Conservation (phyloP, 345 rosid genomes). For the Arabidopsis thaliana region DNA sequence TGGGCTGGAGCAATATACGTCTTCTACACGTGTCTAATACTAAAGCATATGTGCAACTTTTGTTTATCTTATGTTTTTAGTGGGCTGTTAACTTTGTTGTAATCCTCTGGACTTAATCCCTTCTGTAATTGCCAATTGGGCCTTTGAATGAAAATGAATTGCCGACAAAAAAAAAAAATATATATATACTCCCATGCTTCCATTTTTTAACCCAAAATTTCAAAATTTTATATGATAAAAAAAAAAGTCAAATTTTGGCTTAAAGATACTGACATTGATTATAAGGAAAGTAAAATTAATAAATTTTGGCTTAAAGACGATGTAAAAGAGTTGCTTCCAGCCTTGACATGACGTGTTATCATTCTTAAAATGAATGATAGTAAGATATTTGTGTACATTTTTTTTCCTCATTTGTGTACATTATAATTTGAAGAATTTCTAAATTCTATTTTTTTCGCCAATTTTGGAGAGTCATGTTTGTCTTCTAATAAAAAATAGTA, state of each 20-base stretch:
- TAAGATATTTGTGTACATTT: not conserved
- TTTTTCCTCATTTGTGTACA: not conserved
- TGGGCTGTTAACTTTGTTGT: too few species aligned
- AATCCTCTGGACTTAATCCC: too few species aligned
- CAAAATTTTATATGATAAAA: not conserved
- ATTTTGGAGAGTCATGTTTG: conserved; percentile 16
- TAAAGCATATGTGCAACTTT: too few species aligned
- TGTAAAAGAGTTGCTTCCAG: conserved; percentile 17
- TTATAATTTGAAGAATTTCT: not conserved
- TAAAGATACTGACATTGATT: not conserved
- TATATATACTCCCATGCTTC: not conserved
- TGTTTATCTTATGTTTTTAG: too few species aligned
- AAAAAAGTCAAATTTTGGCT: conserved; percentile 1
- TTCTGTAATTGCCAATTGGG: too few species aligned
- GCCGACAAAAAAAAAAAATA: too few species aligned
- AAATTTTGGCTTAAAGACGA: conserved; percentile 10
- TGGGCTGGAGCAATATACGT: too few species aligned
- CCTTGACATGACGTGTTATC: not conserved
- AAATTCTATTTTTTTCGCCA: not conserved
- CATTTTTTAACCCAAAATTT: not conserved
- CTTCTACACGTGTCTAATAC: too few species aligned
- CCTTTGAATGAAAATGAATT: too few species aligned
- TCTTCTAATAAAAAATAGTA: not conserved
- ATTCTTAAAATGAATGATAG: not conserved
- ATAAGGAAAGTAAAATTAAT: too few species aligned